phyloP scores from a whole-genome alignment of 2,329 filamentous ascomycete genomes.

The Colletotrichum caudatum region DNA sequence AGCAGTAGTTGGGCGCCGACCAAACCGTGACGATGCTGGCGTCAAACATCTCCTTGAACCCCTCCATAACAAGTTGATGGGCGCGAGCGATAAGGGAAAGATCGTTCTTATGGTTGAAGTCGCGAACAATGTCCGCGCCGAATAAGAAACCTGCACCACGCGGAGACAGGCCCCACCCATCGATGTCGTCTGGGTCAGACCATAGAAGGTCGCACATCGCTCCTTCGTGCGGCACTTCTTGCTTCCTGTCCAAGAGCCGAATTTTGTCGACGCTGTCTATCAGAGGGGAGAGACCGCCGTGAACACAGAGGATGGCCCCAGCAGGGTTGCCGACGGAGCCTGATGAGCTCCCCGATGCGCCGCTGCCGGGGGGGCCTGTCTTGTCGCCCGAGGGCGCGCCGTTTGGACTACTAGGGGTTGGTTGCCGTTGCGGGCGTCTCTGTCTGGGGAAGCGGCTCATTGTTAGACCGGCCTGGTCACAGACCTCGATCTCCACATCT shows the following conservation, averaged over 20 bases:
- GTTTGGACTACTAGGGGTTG: constrained; percentile 49
- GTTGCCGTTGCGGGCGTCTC: constrained; percentile 43
- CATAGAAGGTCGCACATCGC: constrained; percentile 99
- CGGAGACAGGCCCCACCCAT: constrained; percentile 94
- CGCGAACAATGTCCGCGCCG: constrained; percentile 93
- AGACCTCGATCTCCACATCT: constrained; percentile 92
- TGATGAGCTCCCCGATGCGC: constrained; percentile 77
- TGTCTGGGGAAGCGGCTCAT: constrained; percentile 76
- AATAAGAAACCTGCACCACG: constrained; percentile 96
- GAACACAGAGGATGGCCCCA: constrained; percentile 93
- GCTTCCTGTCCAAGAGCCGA: constrained; percentile 91
- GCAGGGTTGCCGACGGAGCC: constrained; percentile 75
- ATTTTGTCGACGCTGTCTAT: constrained; percentile 97
- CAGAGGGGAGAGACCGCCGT: constrained; percentile 90
- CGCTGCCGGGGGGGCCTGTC: constrained; percentile 82
- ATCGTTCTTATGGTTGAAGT: constrained; percentile 95
- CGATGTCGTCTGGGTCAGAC: constrained; percentile 98
- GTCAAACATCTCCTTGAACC: constrained; percentile 99
- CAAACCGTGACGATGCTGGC: constrained; percentile 97
- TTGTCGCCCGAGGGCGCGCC: constrained; percentile 52
- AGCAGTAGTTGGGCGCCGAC: constrained; percentile 97
- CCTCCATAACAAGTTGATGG: constrained; percentile 98
- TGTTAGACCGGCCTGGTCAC: constrained; percentile 84
- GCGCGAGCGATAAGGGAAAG: constrained; percentile 92
- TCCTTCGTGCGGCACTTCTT: constrained; percentile 97